Base-by-base conservation (phyloP, 805 yeast species). In the Monosporozyma yasuniensis region DNA sequence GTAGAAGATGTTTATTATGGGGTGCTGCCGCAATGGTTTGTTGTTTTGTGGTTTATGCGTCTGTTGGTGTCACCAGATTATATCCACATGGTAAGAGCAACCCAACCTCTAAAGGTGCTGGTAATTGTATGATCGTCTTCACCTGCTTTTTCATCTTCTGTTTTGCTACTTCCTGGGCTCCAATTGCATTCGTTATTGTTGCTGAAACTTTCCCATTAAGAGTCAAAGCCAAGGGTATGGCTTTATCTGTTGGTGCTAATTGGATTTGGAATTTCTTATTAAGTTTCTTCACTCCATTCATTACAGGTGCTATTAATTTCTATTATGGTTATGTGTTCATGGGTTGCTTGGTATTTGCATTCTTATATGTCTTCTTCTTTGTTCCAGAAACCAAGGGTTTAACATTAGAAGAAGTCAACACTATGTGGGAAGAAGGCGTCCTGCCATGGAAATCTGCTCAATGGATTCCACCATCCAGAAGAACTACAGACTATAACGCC, bases 131-230 rank as follows among this genome's bases (percentile, higher is more conserved):
- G 87, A 81, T 83, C 64, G 79, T 80, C 68, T 74, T 83, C 59
- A 74, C 87, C 34, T 81, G 87, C 72, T 69, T 83, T 59, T 83
- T 72, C 73, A 80, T 83, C 54, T 81, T 82, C 76, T 80, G 74
- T 73, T 83, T 83, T 59, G 88, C 88, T 38, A 76, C 82, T 46
- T 79, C 87, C 30, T 83, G 88, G 88, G 88, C 87, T 54, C 85
- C 87, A 61, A 76, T 78, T 58, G 79, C 78, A 47, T 83, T 72
- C 67, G 80, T 80, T 53, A 79, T 82, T 57, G 76, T 80, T 34
- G 76, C 87, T 44, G 88, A 83, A 69, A 74, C 81, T 46, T 83
- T 79, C 67, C 89, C 88, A 67, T 73, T 83, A 59, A 77, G 88
- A 72, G 80, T 83, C 64, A 79, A 83, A 66, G 62, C 79, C 65